Percentiles rank a stretch among this genome's conserved stretches.
phyloP scores from a whole-genome alignment of 2,329 filamentous ascomycete genomes.

The Diaporthe capsici region DNA sequence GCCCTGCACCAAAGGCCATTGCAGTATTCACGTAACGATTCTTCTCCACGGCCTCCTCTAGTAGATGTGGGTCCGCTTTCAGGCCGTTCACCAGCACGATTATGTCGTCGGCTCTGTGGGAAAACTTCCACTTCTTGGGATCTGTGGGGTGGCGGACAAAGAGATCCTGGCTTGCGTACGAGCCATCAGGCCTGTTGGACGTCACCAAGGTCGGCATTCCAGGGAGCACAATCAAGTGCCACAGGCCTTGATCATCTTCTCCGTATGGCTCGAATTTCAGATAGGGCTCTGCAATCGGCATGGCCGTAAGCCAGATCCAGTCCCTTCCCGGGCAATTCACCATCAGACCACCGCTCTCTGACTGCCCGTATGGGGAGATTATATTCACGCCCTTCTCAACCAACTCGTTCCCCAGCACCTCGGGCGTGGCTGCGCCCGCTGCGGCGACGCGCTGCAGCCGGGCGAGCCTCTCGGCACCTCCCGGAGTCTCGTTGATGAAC shows the following conservation, averaged over 20 bases:
- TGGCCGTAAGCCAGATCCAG: slow-evolving; percentile 19
- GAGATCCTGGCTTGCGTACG: slow-evolving; percentile 28
- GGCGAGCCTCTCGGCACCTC: slow-evolving; percentile 13
- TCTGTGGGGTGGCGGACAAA: slow-evolving; percentile 51
- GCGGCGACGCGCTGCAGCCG: background rate
- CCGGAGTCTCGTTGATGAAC: slow-evolving; percentile 20
- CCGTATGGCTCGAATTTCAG: slow-evolving; percentile 28
- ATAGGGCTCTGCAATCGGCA: background rate
- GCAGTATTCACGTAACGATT: background rate
- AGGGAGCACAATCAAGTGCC: slow-evolving; percentile 17
- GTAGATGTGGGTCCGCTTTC: slow-evolving; percentile 46
- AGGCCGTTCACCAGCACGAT: slow-evolving; percentile 56
- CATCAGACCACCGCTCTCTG: slow-evolving; percentile 26
- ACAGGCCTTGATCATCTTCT: slow-evolving; percentile 17
- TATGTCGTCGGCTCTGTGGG: slow-evolving; percentile 54
- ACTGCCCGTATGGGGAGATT: slow-evolving; percentile 15
- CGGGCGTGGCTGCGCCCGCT: slow-evolving; percentile 21
- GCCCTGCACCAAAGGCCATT: slow-evolving; percentile 30
- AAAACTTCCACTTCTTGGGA: slow-evolving; percentile 55
- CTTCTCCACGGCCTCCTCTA: slow-evolving; percentile 16
- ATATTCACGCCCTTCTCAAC: background rate
- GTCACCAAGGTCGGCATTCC: background rate
- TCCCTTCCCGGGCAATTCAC: background rate
- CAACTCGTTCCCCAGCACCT: slow-evolving; percentile 13
- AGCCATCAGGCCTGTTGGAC: slow-evolving; percentile 32